These are phyloP conservation scores for Colletotrichum paranaense DNA, from an alignment of 2,329 filamentous ascomycete species.

Conservation along the genomic window DNA sequence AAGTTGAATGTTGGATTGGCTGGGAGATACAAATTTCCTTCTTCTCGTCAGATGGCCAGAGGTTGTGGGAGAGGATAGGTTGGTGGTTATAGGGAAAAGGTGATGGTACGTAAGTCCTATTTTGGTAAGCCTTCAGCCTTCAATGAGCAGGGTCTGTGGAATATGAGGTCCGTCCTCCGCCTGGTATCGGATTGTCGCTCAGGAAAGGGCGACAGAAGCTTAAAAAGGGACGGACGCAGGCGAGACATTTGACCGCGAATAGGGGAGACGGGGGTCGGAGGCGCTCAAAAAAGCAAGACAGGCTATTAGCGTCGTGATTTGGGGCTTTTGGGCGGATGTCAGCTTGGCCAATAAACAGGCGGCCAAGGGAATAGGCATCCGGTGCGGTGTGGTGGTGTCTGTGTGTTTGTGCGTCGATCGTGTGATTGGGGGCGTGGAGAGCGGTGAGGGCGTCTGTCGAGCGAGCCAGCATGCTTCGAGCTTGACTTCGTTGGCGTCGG, in stretches of 20 bases:
- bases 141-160: background rate
- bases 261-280: conserved; percentile 25
- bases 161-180: conserved; percentile 25
- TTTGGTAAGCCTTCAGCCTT: conserved; percentile 14
- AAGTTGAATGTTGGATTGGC: background rate
- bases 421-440: conserved; percentile 32
- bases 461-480: conserved; percentile 1
- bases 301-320: conserved; percentile 28
- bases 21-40: background rate
- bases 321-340: conserved; percentile 32
- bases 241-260: conserved; percentile 32
- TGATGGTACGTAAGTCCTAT: background rate
- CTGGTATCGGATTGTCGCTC: conserved; percentile 25
- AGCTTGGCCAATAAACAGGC: conserved; percentile 13
- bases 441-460: conserved; percentile 10
- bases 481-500: background rate
- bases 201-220: conserved; percentile 36
- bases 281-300: conserved; percentile 32
- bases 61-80: background rate
- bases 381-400: conserved; percentile 30
- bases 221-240: conserved; percentile 34
- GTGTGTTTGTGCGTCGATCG: conserved; percentile 33
- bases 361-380: conserved; percentile 22
- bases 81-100: conserved; percentile 11
- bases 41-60: background rate